Evolutionary conservation across 495 filamentous ascomycete genomes (phyloP).

Genomic region (Articulospora tetracladia): DNA sequence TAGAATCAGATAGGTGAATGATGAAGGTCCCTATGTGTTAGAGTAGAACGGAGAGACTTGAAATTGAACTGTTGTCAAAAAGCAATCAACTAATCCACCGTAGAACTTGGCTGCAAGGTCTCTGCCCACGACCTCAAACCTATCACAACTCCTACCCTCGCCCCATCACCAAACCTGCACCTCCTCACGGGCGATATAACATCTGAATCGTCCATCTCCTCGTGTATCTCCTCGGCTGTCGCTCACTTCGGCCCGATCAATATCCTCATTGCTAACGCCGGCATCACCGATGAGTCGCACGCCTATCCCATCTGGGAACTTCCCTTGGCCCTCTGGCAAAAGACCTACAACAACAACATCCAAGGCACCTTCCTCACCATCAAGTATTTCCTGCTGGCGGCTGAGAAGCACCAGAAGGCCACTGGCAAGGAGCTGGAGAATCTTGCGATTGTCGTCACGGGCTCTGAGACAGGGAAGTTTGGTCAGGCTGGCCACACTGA

Average conservation of each 20-base stretch:
- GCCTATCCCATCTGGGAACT: slow-evolving; percentile 51
- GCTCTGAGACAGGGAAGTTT: slow-evolving; percentile 45
- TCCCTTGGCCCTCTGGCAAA: slow-evolving; percentile 46
- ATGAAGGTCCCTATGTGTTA: too few species aligned
- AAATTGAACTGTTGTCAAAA: background rate
- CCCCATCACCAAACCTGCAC: slow-evolving; percentile 31
- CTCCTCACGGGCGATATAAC: slow-evolving; percentile 42
- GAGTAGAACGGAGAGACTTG: background rate
- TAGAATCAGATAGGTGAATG: too few species aligned
- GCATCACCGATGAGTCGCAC: slow-evolving; percentile 40
- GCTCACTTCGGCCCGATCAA: slow-evolving; percentile 48
- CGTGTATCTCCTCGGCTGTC: slow-evolving; percentile 37
- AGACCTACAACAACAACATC: slow-evolving; percentile 44
- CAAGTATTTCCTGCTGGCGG: slow-evolving; percentile 49
- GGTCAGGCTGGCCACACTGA: slow-evolving; percentile 47
- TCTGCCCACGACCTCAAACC: slow-evolving; percentile 44
- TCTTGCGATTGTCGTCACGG: slow-evolving; percentile 52
- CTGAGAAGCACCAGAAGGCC: slow-evolving; percentile 31
- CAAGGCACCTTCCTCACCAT: slow-evolving; percentile 54
- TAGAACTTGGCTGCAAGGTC: slow-evolving; percentile 51
- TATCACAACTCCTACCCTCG: slow-evolving; percentile 20
- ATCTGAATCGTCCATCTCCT: slow-evolving; percentile 41
- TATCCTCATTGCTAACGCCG: slow-evolving; percentile 50
- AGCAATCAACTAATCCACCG: background rate
- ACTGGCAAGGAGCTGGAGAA: slow-evolving; percentile 39